Base-by-base conservation (phyloP, 192 early-diverging fungal species). In the Gonapodya sp. region DNA sequence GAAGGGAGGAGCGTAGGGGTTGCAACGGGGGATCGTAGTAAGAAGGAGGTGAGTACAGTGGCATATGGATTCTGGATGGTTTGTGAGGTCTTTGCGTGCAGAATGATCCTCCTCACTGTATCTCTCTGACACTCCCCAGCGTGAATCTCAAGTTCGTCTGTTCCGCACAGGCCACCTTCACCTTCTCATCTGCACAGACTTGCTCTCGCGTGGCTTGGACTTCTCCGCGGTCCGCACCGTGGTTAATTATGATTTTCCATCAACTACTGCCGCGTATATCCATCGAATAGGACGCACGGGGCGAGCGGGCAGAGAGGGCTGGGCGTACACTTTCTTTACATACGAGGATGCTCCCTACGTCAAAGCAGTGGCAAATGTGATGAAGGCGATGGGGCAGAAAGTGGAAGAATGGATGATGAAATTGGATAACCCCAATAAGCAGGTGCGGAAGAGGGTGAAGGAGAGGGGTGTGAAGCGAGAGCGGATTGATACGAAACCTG, bases 1-100 rank as follows among this genome's bases (percentile, higher is more conserved):
- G 96, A 99, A 83, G 95, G 96, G 33, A 97, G 98, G 86, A 96
- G 97, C 84, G 97, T 98, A 14, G 98, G 98, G 78, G 96, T 97
- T n/a, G 97, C 98, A 33, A 97, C 97, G 82, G 94, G 95, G 14
- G 96, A 98, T 82, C 91, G 96, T 78, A 97, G 96, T 36, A 94
- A 97, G 84, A 89, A 92, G 34, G 96, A 96, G 86, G 90, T 64
- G 46, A 8, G 8, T 92, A 81, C 30, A 32, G 46, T 72, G 35
- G 36, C n/a, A 14, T 18, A 81, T 77, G 73, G 36, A 36, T 85
- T 24, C 34, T 31, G 73, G 33, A 35, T 74, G 73, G n/a, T 33
- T 18, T 78, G 30, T 0, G 64, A 78, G 72, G 14, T 0, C 35
- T 72, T 18, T 73, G 46, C 24, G 78, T 0, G 18, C 73, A 16